Percentiles rank a stretch among this genome's conserved stretches.
These are phyloP conservation scores for Saturnispora saitoi DNA, from an alignment of 805 yeast species.

Conservation along the genomic window DNA sequence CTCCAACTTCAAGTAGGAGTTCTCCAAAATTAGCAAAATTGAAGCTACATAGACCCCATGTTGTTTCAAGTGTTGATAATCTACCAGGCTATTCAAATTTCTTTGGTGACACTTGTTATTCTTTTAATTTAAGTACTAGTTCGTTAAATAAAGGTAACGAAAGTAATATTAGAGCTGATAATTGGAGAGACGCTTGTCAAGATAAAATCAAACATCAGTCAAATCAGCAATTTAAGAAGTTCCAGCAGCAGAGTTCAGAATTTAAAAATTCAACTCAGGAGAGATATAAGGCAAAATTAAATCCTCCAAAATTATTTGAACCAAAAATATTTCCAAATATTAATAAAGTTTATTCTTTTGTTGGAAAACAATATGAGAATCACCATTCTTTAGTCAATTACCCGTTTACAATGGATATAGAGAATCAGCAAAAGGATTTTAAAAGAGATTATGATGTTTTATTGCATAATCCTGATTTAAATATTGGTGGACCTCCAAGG, in stretches of 20 bases:
- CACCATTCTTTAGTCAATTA: constrained; percentile 31
- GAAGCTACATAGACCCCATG: constrained; percentile 16
- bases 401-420: constrained; percentile 46
- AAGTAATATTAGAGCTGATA: constrained; percentile 29
- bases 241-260: constrained; percentile 29
- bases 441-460: constrained; percentile 40
- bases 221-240: constrained; percentile 31
- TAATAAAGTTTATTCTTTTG: constrained; percentile 18
- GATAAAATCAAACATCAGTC: constrained; percentile 35
- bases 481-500: constrained; percentile 13
- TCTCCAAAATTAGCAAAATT: constrained; percentile 13
- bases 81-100: constrained; percentile 17
- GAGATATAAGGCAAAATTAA: background rate
- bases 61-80: constrained; percentile 10
- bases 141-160: constrained; percentile 18
- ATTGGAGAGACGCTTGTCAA: constrained; percentile 37
- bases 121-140: constrained; percentile 22
- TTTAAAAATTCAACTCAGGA: constrained; percentile 7
- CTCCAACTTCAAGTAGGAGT: constrained; percentile 10
- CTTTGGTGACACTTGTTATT: constrained; percentile 32
- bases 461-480: constrained; percentile 41
- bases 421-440: constrained; percentile 41
- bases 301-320: constrained; percentile 3
- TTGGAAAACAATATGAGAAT: constrained; percentile 20
- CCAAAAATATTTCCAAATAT: constrained; percentile 11